These are phyloP conservation scores for Jatropha curcas DNA, from an alignment of 345 rosid species.

Conservation along the genomic window DNA sequence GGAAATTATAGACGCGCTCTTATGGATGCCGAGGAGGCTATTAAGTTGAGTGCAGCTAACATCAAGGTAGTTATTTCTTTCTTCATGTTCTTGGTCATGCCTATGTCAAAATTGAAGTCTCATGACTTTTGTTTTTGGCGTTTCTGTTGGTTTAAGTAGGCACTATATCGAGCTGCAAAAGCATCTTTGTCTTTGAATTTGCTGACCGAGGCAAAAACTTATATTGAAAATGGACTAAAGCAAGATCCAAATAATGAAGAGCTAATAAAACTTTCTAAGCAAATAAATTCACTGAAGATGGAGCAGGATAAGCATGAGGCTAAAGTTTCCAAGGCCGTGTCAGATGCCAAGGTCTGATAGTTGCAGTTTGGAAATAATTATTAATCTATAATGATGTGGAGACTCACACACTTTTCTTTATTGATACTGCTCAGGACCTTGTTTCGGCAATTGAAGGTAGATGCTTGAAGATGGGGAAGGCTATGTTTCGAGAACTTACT, in stretches of 20 bases:
- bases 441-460: constrained; percentile 65
- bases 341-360: constrained; percentile 67
- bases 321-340: constrained; percentile 55
- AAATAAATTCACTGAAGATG: constrained; percentile 53
- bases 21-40: constrained; percentile 71
- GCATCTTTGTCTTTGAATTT: constrained; percentile 65
- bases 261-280: constrained; percentile 57
- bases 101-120: neutral
- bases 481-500: constrained; percentile 69
- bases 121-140: neutral
- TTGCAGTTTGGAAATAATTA: constrained; percentile 8
- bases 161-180: constrained; percentile 85
- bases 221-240: constrained; percentile 53
- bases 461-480: constrained; percentile 76
- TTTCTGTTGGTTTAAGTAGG: constrained; percentile 39
- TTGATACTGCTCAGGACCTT: constrained; percentile 46
- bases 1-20: constrained; percentile 83
- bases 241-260: constrained; percentile 69
- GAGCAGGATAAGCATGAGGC: constrained; percentile 59
- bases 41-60: constrained; percentile 53
- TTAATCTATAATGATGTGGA: constrained; percentile 4
- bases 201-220: constrained; percentile 60
- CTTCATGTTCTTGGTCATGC: neutral
- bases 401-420: constrained; percentile 9
- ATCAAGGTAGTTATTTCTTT: constrained; percentile 53